phyloP scores from a whole-genome alignment of 148 eudicot species.

The Rheum nobile region DNA sequence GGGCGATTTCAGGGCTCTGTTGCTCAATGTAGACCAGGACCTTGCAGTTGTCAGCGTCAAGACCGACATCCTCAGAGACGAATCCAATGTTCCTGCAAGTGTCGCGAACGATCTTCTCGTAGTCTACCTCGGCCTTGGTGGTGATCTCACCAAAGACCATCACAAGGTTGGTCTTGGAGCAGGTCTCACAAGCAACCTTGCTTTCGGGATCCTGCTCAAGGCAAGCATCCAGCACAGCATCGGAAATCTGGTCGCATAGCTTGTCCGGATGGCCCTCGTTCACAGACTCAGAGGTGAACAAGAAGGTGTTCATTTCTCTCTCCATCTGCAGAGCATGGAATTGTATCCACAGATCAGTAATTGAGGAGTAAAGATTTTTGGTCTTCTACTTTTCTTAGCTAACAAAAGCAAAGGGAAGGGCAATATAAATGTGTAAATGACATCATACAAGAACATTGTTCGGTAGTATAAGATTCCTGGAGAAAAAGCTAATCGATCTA shows the following conservation, averaged over 20 bases:
- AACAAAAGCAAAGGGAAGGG: no score
- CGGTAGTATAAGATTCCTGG: no score
- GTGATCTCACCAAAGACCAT: conserved; percentile 35
- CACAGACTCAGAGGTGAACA: conserved; percentile 41
- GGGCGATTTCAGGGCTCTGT: conserved; percentile 42
- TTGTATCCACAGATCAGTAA: background rate
- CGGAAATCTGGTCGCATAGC: conserved; percentile 44
- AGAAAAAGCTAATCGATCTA: no score
- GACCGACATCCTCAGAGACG: conserved; percentile 24
- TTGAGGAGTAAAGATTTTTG: no score
- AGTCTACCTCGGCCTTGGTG: conserved; percentile 26
- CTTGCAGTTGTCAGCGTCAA: conserved; percentile 32
- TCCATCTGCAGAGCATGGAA: conserved; percentile 14
- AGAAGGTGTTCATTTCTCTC: conserved; percentile 23
- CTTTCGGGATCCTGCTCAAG: conserved; percentile 37
- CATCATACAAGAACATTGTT: no score
- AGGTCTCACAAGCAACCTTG: conserved; percentile 45
- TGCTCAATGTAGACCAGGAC: conserved; percentile 34
- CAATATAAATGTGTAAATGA: no score
- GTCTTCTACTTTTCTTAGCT: no score
- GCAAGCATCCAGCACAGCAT: conserved; percentile 42
- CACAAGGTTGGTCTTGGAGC: conserved; percentile 34
- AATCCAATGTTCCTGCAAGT: conserved; percentile 19
- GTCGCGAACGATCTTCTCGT: conserved; percentile 24
- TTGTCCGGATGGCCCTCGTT: conserved; percentile 52